Conservation (phyloP, 2,329 filamentous ascomycete species). For the Talaromyces sp. region DNA sequence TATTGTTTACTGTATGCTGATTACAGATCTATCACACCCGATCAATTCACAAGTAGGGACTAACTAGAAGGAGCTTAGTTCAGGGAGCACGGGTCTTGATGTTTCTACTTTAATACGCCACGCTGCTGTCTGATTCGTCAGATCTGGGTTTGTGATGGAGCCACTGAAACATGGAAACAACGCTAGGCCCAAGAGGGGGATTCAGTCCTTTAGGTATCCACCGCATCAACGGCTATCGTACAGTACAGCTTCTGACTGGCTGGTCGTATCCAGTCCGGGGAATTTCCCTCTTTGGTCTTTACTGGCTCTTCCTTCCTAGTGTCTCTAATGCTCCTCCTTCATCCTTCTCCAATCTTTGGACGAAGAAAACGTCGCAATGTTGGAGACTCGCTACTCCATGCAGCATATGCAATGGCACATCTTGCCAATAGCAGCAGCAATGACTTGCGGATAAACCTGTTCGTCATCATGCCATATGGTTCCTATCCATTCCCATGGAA, state of each 20-base stretch:
- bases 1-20: neutral
- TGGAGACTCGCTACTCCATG: neutral
- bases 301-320: neutral
- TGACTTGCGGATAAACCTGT: neutral
- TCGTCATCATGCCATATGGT: neutral
- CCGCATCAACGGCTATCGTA: neutral
- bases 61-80: neutral
- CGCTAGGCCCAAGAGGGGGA: neutral
- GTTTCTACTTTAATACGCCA: conserved; percentile 1
- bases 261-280: neutral
- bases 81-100: neutral
- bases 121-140: neutral
- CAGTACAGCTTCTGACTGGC: neutral
- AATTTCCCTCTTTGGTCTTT: neutral
- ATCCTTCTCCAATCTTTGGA: neutral
- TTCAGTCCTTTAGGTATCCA: too few relatives aligned
- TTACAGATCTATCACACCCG: neutral
- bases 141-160: too few relatives aligned
- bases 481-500: neutral
- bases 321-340: neutral
- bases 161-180: neutral
- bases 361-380: neutral
- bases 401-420: neutral
- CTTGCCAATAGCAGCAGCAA: neutral
- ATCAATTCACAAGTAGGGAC: neutral